These are phyloP conservation scores for Malus hybrid DNA, from an alignment of 331 rosid genomes.

Conservation along the genomic window DNA sequence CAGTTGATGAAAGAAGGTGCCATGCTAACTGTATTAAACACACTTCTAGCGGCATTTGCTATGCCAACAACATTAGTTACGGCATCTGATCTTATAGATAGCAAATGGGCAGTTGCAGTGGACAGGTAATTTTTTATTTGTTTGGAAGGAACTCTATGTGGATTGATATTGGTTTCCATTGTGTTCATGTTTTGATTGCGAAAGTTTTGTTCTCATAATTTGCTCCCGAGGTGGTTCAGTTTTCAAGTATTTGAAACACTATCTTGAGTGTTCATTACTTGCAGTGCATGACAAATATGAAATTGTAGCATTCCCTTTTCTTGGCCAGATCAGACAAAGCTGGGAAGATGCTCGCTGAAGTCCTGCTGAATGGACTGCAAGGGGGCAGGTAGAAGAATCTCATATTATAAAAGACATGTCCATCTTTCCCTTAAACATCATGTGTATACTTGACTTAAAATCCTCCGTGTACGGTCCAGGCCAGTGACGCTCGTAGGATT, in stretches of 20 bases:
- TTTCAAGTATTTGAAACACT: background rate
- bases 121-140: conserved; percentile 36
- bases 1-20: conserved; percentile 53
- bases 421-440: conserved; percentile 3
- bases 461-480: conserved; percentile 41
- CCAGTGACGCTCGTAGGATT: conserved; percentile 63
- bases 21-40: conserved; percentile 44
- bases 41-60: conserved; percentile 47
- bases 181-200: no score
- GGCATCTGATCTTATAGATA: conserved; percentile 54
- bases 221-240: no score
- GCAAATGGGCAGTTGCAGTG: conserved; percentile 52
- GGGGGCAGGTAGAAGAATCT: conserved; percentile 52
- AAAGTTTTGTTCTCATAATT: no score
- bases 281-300: background rate
- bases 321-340: conserved; percentile 58
- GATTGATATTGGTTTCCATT: background rate
- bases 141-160: background rate
- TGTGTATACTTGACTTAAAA: conserved; percentile 6
- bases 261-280: background rate
- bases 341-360: conserved; percentile 61
- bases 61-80: conserved; percentile 54
- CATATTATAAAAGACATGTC: conserved; percentile 19
- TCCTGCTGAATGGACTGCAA: conserved; percentile 42
- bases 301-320: background rate